phyloP scores from a whole-genome alignment of 139 green algal genomes.

The Chlorella vulgaris region DNA sequence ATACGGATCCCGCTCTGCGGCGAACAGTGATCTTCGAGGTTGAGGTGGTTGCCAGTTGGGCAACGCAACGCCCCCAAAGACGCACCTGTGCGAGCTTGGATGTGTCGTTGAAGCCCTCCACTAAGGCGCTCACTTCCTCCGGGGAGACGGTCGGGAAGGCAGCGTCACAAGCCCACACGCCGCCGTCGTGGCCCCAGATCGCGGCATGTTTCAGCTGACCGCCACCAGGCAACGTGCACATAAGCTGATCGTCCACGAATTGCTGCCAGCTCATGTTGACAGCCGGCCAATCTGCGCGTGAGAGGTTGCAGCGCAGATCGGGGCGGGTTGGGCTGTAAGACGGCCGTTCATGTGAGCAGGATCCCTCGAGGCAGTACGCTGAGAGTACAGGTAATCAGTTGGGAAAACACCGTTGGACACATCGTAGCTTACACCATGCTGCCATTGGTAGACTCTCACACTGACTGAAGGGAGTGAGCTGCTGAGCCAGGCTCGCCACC shows the following conservation, averaged over 20 bases:
- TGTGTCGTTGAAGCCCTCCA: conserved; percentile 59
- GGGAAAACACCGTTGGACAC: no score
- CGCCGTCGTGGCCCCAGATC: conserved; percentile 78
- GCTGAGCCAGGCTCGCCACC: no score
- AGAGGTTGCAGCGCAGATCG: no score
- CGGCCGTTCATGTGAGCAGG: no score
- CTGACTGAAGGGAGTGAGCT: no score
- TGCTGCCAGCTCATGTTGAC: conserved; percentile 69
- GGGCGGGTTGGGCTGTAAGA: no score
- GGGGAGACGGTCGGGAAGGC: conserved; percentile 63
- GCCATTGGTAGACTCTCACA: no score
- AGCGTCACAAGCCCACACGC: conserved; percentile 67
- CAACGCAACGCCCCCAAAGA: background rate
- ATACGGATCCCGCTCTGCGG: conserved; percentile 57
- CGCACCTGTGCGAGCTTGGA: conserved; percentile 4
- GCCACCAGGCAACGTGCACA: conserved; percentile 65
- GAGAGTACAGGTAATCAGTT: no score
- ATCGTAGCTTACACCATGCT: no score
- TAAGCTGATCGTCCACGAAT: conserved; percentile 75
- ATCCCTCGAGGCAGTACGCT: no score
- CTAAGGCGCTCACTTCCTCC: conserved; percentile 55
- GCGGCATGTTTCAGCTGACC: conserved; percentile 62
- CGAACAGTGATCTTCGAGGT: conserved; percentile 39
- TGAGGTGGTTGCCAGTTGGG: background rate
- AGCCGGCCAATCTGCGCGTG: no score